Percentiles rank a stretch among this genome's conserved stretches.
Conservation (phyloP, 768 basidiomycete species). For the Pisolithus tinctorius region DNA sequence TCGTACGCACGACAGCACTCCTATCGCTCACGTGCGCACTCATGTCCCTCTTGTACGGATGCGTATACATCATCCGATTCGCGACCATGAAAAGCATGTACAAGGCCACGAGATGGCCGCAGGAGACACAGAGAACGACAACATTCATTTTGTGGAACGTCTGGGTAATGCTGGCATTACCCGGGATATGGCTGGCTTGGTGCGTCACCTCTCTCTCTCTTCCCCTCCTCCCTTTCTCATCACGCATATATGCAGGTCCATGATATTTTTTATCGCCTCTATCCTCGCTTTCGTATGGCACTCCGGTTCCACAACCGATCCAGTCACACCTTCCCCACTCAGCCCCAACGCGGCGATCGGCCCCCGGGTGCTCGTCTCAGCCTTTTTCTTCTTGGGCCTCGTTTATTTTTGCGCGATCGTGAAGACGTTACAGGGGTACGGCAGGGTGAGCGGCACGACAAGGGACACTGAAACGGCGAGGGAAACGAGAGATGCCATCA, state of each 20-base stretch:
- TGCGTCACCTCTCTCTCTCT: slow-evolving; percentile 16
- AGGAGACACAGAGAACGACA: slow-evolving; percentile 54
- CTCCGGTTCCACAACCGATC: slow-evolving; percentile 39
- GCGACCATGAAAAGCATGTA: slow-evolving; percentile 68
- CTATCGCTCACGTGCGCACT: slow-evolving; percentile 58
- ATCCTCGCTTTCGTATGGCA: slow-evolving; percentile 67
- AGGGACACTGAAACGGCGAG: too few relatives aligned
- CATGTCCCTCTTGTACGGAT: slow-evolving; percentile 68
- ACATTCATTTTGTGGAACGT: slow-evolving; percentile 56
- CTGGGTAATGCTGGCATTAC: slow-evolving; percentile 63
- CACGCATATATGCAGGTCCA: slow-evolving; percentile 38
- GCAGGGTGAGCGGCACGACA: slow-evolving; percentile 15
- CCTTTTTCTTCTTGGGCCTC: slow-evolving; percentile 49
- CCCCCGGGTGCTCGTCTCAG: slow-evolving; percentile 51
- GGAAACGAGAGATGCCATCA: too few relatives aligned
- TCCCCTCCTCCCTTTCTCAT: not conserved
- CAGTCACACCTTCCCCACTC: slow-evolving; percentile 28
- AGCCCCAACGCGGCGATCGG: slow-evolving; percentile 35
- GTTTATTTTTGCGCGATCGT: slow-evolving; percentile 58
- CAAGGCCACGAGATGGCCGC: slow-evolving; percentile 66
- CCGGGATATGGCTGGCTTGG: slow-evolving; percentile 69
- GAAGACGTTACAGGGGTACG: slow-evolving; percentile 55
- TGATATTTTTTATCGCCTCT: slow-evolving; percentile 56
- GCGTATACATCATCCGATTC: slow-evolving; percentile 68
- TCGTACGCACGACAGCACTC: slow-evolving; percentile 56